Conservation (phyloP, 352 stramenopile species). For the Chrysophaeum taylorii region DNA sequence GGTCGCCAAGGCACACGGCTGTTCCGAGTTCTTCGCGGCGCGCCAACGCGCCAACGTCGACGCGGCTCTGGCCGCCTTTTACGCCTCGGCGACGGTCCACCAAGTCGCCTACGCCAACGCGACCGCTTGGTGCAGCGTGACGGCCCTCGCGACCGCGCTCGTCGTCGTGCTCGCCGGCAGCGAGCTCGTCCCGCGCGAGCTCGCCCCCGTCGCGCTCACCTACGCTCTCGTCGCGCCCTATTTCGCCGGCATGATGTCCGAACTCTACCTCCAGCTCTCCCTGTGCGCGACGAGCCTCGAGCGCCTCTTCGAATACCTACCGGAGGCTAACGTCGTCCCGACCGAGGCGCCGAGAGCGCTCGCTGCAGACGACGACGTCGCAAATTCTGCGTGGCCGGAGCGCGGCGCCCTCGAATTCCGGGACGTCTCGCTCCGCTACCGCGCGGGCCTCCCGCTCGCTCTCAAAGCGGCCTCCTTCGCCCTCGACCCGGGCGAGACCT, state of each 20-base stretch:
- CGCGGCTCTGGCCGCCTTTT: no score
- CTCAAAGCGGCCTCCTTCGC: conserved; percentile 28
- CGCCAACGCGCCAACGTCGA: no score
- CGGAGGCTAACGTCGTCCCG: neutral
- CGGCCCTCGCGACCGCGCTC: neutral
- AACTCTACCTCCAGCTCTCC: neutral
- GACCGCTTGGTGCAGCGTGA: neutral
- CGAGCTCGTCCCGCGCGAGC: neutral
- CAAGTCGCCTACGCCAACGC: neutral
- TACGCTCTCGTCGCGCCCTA: neutral
- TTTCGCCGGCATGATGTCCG: neutral
- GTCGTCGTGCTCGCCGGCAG: neutral
- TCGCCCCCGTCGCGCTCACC: neutral
- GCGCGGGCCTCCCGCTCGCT: neutral
- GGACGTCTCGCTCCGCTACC: conserved; percentile 21
- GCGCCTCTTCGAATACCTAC: conserved; percentile 32
- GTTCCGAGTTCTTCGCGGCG: neutral
- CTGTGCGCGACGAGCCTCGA: conserved; percentile 33
- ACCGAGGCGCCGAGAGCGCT: neutral
- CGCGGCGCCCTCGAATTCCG: conserved; percentile 18
- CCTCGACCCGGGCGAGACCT: conserved; percentile 37
- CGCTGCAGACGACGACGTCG: neutral
- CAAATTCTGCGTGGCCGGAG: conserved; percentile 11
- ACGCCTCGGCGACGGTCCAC: no score
- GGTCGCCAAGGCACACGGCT: neutral